Conservation (phyloP, 495 filamentous ascomycete genomes). For the Polyplosphaeria fusca region DNA sequence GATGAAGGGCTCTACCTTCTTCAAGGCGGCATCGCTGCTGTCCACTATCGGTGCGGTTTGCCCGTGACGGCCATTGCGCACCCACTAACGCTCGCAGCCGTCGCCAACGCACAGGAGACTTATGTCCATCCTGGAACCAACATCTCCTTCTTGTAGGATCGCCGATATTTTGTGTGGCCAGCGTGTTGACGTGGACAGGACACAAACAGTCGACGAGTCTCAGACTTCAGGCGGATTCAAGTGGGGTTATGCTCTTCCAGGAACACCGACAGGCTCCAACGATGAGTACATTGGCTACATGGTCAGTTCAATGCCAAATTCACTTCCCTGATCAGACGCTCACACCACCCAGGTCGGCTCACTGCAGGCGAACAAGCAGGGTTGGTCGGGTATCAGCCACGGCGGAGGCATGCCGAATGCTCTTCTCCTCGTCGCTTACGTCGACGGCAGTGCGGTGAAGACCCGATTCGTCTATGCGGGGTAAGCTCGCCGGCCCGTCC, state of each 20-base stretch:
- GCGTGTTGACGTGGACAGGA: slow-evolving; percentile 1
- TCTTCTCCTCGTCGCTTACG: slow-evolving; percentile 58
- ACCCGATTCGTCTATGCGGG: slow-evolving; percentile 57
- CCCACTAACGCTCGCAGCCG: slow-evolving; percentile 8
- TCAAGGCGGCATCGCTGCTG: slow-evolving; percentile 32
- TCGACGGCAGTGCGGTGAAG: slow-evolving; percentile 48
- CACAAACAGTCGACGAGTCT: not conserved
- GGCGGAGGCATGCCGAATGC: slow-evolving; percentile 58
- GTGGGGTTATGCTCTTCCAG: slow-evolving; percentile 56
- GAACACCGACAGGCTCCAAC: slow-evolving; percentile 45
- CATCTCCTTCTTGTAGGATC: slow-evolving; percentile 28
- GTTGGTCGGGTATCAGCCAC: slow-evolving; percentile 58
- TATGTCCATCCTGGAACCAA: slow-evolving; percentile 24
- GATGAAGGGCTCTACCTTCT: slow-evolving; percentile 32
- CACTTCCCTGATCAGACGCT: too few species aligned
- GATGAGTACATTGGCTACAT: slow-evolving; percentile 60
- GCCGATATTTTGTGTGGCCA: not conserved
- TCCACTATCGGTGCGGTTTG: slow-evolving; percentile 23
- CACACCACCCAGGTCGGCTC: slow-evolving; percentile 6
- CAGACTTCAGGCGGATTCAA: slow-evolving; percentile 45
- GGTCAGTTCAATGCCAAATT: slow-evolving; percentile 35
- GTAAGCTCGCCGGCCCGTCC: not conserved
- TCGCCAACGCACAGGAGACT: slow-evolving; percentile 21
- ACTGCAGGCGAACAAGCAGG: slow-evolving; percentile 35
- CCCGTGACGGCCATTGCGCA: too few species aligned